These are phyloP conservation scores for Hypoxylon lenormandii DNA, from an alignment of 495 filamentous ascomycete genomes.

Conservation along the genomic window DNA sequence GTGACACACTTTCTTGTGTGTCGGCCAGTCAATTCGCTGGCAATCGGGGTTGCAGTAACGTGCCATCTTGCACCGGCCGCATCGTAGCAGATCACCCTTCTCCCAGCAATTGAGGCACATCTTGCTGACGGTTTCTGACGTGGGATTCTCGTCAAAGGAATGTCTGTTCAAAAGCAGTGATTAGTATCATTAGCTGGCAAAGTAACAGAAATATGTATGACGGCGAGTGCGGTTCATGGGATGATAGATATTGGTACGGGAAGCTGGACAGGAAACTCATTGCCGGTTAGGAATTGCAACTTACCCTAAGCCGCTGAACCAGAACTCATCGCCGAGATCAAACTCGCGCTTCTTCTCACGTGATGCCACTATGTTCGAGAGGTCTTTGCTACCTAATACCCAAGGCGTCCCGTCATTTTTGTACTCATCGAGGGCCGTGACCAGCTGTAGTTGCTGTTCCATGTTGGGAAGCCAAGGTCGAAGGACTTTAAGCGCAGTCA, in stretches of 20 bases:
- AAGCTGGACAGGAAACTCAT: neutral
- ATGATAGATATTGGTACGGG: neutral
- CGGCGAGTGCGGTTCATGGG: neutral
- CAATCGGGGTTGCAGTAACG: constrained; percentile 32
- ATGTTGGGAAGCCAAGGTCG: constrained; percentile 38
- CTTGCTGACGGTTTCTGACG: constrained; percentile 20
- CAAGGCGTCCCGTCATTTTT: constrained; percentile 39
- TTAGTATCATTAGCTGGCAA: constrained; percentile 4
- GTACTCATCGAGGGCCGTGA: constrained; percentile 40
- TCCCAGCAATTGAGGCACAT: constrained; percentile 31
- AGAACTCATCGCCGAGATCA: constrained; percentile 33
- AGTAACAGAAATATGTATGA: neutral
- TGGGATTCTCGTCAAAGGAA: constrained; percentile 24
- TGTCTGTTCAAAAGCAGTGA: constrained; percentile 12
- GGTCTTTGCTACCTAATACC: too few species aligned
- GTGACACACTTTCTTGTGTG: constrained; percentile 28
- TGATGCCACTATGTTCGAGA: too few species aligned
- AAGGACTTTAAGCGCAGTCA: constrained; percentile 26
- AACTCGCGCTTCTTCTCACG: neutral
- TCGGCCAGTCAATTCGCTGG: constrained; percentile 20
- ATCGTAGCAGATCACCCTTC: constrained; percentile 8
- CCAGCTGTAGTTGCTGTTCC: constrained; percentile 42
- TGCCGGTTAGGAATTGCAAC: neutral
- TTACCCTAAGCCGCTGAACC: constrained; percentile 43
- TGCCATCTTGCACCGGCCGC: constrained; percentile 25